phyloP scores from a whole-genome alignment of 345 rosid species.

The Populus simonii region DNA sequence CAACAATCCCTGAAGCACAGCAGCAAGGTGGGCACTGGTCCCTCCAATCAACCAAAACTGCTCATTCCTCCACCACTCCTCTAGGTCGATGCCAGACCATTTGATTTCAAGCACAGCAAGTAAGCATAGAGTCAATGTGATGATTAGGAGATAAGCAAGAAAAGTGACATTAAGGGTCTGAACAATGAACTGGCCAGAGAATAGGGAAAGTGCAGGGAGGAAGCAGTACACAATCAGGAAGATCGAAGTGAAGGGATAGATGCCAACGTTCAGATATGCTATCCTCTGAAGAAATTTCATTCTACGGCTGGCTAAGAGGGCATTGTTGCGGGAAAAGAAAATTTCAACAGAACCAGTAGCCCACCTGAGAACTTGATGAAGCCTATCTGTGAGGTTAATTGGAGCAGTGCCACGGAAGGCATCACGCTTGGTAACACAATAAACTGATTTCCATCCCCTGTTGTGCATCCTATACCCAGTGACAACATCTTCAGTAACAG shows the following conservation, averaged over 20 bases:
- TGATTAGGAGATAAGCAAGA: conserved; percentile 74
- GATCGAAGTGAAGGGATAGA: conserved; percentile 92
- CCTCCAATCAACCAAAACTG: conserved; percentile 99
- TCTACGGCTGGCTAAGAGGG: conserved; percentile 73
- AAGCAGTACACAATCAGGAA: conserved; percentile 96
- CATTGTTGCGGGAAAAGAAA: conserved; percentile 96
- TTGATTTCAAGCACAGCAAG: conserved; percentile 90
- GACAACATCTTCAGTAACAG: conserved; percentile 98
- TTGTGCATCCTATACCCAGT: conserved; percentile 98
- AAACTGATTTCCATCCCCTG: conserved; percentile 97
- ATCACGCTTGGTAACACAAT: conserved; percentile 94
- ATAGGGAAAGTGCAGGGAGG: conserved; percentile 91
- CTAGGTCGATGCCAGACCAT: conserved; percentile 92
- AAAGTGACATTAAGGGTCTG: conserved; percentile 75
- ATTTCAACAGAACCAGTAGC: conserved; percentile 98
- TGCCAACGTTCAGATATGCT: conserved; percentile 90
- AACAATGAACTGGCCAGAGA: conserved; percentile 96
- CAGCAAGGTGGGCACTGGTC: conserved; percentile 94
- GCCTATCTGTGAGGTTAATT: conserved; percentile 92
- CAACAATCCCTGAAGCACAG: conserved; percentile 86
- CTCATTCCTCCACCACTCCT: conserved; percentile 99
- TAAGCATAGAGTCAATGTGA: conserved; percentile 67
- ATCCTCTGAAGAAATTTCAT: conserved; percentile 91
- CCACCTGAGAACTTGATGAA: conserved; percentile 97
- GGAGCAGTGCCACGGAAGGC: conserved; percentile 98